Evolutionary conservation across 352 stramenopile genomes (phyloP), one percentile per base, ranked within the genome.

Genomic region (Globisporangium nagaii): DNA sequence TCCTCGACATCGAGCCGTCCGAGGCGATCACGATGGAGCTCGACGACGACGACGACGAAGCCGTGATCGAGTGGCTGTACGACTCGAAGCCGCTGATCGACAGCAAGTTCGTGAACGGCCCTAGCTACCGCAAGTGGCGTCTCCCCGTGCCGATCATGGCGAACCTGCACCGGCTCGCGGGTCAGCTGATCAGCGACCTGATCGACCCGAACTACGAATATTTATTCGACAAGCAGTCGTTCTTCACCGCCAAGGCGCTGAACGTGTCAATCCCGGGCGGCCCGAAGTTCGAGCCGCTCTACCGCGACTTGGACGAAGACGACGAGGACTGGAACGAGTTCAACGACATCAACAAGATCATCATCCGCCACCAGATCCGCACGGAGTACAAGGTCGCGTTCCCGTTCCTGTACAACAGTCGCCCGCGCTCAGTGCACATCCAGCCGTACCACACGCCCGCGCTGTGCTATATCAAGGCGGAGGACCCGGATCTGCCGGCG

Each of bases 241-340:
- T 99, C 66, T 98, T 99, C 56, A 99, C 97, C 22, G 97, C 97
- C 41, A 99, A 99, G 71, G 97, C 97, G n/a, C 73, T 99, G 27
- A 99, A 99, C 77, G 80, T 99, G 9, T 95, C 97, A 27, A 99
- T 99, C 68, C 97, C 97, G 0, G 97, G 97, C 30, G 97, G 97
- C 9, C 97, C 97, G 13, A 99, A 99, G 79, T 99, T 99, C 65
- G 97, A 99, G 71, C 97, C 97, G 13, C 76, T 99, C 17, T 99
- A 97, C 66, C 88, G 95, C n/a, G 97, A 99, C 71, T 62, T 98
- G 11, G 95, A 98, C 53, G 92, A 98, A 44, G 95, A 99, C 50
- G 97, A 99, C 56, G 96, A 99, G 61, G 97, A 99, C 77, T 99
- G 97, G 97, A 99, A 99, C 80, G 97, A 99, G 70, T 99, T 99